A percentile compares a stretch with the other conserved stretches of the same genome.
These are phyloP conservation scores for Wickerhamomyces sp. DNA, from an alignment of 1,139 yeast species.

Conservation along the genomic window DNA sequence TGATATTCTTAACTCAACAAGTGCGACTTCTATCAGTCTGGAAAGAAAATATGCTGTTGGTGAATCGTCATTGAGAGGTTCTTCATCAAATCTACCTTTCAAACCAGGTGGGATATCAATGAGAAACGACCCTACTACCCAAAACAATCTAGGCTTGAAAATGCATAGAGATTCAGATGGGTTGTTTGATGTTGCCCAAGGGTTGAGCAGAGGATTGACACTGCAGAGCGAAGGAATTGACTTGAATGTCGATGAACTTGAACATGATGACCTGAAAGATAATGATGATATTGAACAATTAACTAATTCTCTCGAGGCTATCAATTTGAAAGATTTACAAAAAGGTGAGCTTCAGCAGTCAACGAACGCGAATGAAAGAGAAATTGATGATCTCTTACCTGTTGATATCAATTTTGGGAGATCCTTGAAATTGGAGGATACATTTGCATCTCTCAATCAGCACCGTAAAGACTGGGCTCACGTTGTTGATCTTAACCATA, in stretches of 20 bases:
- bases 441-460: constrained; percentile 21
- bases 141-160: constrained; percentile 15
- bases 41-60: constrained; percentile 64
- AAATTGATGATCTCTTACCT: constrained; percentile 77
- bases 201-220: constrained; percentile 74
- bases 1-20: constrained; percentile 49
- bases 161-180: constrained; percentile 73
- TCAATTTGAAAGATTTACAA: constrained; percentile 1
- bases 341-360: neutral
- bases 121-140: constrained; percentile 26
- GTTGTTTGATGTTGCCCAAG: constrained; percentile 78
- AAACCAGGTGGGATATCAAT: constrained; percentile 82
- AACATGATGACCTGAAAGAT: constrained; percentile 12
- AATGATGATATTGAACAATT: constrained; percentile 1
- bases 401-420: constrained; percentile 50
- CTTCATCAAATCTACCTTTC: constrained; percentile 78
- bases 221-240: constrained; percentile 12
- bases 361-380: constrained; percentile 27
- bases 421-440: constrained; percentile 28
- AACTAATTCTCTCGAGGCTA: neutral
- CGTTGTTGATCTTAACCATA: constrained; percentile 81
- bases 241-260: constrained; percentile 22
- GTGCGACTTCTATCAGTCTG: constrained; percentile 69
- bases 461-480: constrained; percentile 80
- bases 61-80: constrained; percentile 61